Base-by-base conservation (phyloP, 495 filamentous ascomycete species). In the Trichoderma gamsii region DNA sequence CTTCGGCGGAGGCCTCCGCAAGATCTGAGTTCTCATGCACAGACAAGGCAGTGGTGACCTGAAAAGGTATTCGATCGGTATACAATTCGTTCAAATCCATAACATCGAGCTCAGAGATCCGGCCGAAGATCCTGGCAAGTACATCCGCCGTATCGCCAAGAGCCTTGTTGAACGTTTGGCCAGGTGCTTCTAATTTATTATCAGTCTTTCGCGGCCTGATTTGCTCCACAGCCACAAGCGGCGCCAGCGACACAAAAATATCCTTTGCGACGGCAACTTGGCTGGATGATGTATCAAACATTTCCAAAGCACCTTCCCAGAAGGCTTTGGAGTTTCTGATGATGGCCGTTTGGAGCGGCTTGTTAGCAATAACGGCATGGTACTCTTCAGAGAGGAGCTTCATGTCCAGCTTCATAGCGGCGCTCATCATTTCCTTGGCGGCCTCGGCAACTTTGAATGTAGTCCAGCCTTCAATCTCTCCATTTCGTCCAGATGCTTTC, bases 221-320 rank as follows among this genome's bases (percentile, higher is more conserved):
- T 65, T 86, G 86, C 75, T 97, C 92, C 38, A 96, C 79, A 0
- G 87, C 86, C 11, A 88, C 82, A 3, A 97, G 82, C 2, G 84
- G 84, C 49, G 85, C 79, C 25, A 89, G 88, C 12, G 90, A 91
- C 61, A 88, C 77, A n/a, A 97, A 75, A 70, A 91, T 87, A 41
- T 84, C 84, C 35, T 82, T 88, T 15, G 91, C 92, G 9, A 97
- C 80, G 3, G 81, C 82, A 23, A 87, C 70, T 68, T 89, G 87
- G 9, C 86, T 83, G 43, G 82, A 80, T 72, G 87, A 83, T 41
- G 96, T 84, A 46, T 65, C 44, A 38, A 46, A 59, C 69, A 88
- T 83, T 65, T 86, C 82, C 41, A 93, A 79, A 41, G 92, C 87
- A 2, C 85, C 83, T 71, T 92, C 87, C 93, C 93, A 97, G 38